A percentile compares a stretch with the other conserved stretches of the same genome.
phyloP scores from a whole-genome alignment of 495 filamentous ascomycete species.

The Elaphomyces granulatus region DNA sequence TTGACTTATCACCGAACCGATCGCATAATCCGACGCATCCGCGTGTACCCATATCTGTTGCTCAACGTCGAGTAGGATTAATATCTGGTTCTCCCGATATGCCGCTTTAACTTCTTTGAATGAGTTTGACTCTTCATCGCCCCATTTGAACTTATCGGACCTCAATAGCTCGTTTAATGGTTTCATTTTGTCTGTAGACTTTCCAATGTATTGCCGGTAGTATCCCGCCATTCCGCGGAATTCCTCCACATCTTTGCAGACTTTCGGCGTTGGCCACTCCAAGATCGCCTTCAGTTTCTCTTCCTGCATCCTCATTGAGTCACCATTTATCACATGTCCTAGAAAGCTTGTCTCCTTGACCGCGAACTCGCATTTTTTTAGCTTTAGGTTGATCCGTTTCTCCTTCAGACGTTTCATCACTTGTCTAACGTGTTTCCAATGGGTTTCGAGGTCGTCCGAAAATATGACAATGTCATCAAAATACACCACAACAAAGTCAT shows the following conservation, averaged over 20 bases:
- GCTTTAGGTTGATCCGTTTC: constrained; percentile 4
- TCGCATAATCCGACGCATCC: background rate
- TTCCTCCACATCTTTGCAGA: constrained; percentile 4
- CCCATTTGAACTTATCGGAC: constrained; percentile 7
- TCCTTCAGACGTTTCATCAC: constrained; percentile 4
- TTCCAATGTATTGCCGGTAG: constrained; percentile 5
- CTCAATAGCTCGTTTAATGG: constrained; percentile 3
- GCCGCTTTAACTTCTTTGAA: constrained; percentile 6
- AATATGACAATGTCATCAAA: constrained; percentile 10
- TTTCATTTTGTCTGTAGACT: constrained; percentile 1
- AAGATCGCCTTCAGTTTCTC: constrained; percentile 6
- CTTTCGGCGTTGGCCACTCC: constrained; percentile 3
- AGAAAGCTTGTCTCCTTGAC: constrained; percentile 4
- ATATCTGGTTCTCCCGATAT: background rate
- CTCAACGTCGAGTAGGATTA: background rate
- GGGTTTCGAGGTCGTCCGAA: constrained; percentile 4
- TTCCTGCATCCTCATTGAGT: constrained; percentile 5
- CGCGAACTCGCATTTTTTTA: constrained; percentile 12
- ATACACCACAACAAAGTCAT: constrained; percentile 6
- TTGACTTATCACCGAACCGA: background rate
- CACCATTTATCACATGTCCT: constrained; percentile 3
- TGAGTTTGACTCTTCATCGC: background rate
- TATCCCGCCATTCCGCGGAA: constrained; percentile 9
- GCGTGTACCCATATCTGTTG: background rate
- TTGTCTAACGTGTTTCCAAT: constrained; percentile 3